phyloP scores from a whole-genome alignment of 2,329 filamentous ascomycete genomes.

The Diplodia mutila region DNA sequence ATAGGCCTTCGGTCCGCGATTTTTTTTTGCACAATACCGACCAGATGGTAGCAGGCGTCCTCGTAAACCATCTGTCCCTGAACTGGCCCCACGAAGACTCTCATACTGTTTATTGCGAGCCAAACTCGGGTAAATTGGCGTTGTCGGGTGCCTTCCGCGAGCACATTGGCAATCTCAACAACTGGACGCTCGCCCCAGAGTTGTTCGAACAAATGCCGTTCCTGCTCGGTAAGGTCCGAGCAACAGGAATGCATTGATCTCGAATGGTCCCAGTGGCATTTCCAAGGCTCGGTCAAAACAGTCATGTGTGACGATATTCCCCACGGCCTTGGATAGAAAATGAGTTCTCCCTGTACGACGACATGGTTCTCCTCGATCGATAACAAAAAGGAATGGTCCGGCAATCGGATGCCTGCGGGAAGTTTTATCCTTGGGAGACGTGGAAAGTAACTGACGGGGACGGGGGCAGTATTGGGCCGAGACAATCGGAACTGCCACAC shows the following conservation, averaged over 20 bases:
- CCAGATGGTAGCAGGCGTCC: conserved; percentile 18
- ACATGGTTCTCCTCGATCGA: background rate
- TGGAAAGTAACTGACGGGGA: background rate
- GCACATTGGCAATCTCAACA: conserved; percentile 37
- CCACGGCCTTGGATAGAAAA: background rate
- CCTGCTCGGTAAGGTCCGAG: conserved; percentile 19
- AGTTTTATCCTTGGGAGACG: background rate
- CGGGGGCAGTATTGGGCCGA: background rate
- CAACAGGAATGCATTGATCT: conserved; percentile 16
- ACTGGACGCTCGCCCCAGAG: conserved; percentile 32
- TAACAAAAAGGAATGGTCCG: background rate
- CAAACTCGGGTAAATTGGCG: conserved; percentile 8
- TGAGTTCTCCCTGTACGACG: background rate
- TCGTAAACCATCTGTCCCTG: conserved; percentile 9
- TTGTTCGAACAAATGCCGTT: conserved; percentile 33
- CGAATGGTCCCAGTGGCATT: background rate
- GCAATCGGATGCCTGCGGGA: background rate
- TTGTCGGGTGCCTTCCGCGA: conserved; percentile 30
- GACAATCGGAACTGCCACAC: background rate
- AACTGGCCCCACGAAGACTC: conserved; percentile 25
- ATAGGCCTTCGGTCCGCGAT: conserved; percentile 24
- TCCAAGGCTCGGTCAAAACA: background rate
- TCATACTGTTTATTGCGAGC: conserved; percentile 19
- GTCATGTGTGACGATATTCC: background rate
- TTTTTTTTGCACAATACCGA: conserved; percentile 25